Evolutionary conservation across 78 protist genomes (phyloP).

Genomic region (Goniomonas avonlea): DNA sequence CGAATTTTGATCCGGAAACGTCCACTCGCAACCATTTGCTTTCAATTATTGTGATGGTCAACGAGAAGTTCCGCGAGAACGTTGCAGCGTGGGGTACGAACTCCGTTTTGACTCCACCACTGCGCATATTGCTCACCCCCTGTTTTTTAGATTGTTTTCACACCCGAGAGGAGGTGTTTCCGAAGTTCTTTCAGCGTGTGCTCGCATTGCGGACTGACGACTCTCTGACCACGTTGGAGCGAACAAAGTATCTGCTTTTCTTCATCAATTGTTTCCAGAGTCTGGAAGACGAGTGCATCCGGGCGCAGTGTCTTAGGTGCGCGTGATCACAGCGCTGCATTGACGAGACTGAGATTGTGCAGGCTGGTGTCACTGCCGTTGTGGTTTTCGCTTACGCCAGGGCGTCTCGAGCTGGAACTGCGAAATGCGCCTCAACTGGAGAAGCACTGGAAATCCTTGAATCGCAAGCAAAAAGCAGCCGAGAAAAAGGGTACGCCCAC

Average conservation of each 20-base stretch:
- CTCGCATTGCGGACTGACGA: neutral
- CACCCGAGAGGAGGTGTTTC: neutral
- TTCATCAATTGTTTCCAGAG: slow-evolving; percentile 26
- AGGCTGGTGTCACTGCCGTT: slow-evolving; percentile 11
- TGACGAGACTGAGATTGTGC: neutral
- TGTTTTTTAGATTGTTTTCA: neutral
- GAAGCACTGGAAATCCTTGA: slow-evolving; percentile 21
- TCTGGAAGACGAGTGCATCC: slow-evolving; percentile 22
- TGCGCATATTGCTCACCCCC: no score
- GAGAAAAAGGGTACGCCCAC: neutral
- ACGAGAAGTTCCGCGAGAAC: slow-evolving; percentile 69
- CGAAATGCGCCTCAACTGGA: slow-evolving; percentile 3
- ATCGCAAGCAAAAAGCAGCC: neutral
- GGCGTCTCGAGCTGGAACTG: neutral
- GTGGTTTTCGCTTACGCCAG: slow-evolving; percentile 3
- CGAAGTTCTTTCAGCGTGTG: slow-evolving; percentile 5
- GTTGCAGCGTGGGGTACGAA: slow-evolving; percentile 22
- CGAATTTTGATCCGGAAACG: slow-evolving; percentile 38
- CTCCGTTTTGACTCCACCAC: no score
- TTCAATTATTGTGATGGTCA: slow-evolving; percentile 67
- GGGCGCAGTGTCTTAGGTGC: neutral
- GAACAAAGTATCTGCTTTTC: neutral
- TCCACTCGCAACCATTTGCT: slow-evolving; percentile 24
- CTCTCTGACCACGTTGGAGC: neutral
- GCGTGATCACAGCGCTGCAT: no score